These are phyloP conservation scores for Chlamydomonas schloesseri DNA, from an alignment of 139 green algal species.

Conservation along the genomic window DNA sequence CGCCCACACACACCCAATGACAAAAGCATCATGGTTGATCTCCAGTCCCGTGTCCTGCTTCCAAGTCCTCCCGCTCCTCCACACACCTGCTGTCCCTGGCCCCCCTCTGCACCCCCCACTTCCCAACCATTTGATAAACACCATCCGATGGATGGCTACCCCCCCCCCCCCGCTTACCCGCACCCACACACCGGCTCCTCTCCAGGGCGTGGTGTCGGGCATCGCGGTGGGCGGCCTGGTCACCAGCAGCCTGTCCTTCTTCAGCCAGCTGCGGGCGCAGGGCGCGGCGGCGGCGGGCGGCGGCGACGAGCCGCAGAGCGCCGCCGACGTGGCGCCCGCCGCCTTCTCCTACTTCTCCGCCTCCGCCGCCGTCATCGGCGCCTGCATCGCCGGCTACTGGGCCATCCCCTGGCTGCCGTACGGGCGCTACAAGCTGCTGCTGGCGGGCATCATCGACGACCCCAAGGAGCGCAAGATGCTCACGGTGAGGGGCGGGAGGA, in stretches of 20 bases:
- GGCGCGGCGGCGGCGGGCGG: conserved; percentile 2
- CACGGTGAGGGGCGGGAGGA: conserved; percentile 7
- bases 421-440: conserved; percentile 64
- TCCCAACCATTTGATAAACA: too few species aligned
- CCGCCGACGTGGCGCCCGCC: conserved; percentile 56
- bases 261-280: conserved; percentile 48
- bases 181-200: too few species aligned
- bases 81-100: too few species aligned
- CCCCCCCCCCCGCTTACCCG: too few species aligned
- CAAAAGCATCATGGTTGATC: too few species aligned
- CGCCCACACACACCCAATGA: too few species aligned
- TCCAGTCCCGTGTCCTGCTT: too few species aligned
- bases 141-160: too few species aligned
- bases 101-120: too few species aligned
- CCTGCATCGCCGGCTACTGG: conserved; percentile 52
- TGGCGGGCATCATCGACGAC: conserved; percentile 64
- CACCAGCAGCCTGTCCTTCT: conserved; percentile 52
- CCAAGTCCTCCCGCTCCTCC: too few species aligned
- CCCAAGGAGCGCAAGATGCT: conserved; percentile 61
- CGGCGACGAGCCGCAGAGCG: conserved; percentile 18
- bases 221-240: conserved; percentile 61
- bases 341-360: conserved; percentile 64
- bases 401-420: conserved; percentile 55
- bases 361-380: conserved; percentile 44
- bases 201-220: conserved; percentile 56